Evolutionary conservation across 805 yeast genomes (phyloP).

Genomic region (Sugiyamaella americana): DNA sequence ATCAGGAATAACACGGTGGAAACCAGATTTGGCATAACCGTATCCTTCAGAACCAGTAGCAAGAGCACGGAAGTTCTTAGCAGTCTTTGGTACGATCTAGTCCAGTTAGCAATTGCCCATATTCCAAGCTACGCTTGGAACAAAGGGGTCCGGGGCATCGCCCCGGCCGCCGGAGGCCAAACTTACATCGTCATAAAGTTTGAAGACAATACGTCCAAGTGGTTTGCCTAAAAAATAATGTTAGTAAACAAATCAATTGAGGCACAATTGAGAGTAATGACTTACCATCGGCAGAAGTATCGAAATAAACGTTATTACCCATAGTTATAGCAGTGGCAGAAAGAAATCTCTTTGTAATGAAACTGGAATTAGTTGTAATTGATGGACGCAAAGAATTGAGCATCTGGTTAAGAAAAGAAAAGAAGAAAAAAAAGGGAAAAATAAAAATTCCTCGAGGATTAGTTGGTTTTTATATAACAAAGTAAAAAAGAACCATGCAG

Average conservation of each 20-base stretch:
- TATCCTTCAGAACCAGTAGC: conserved; percentile 93
- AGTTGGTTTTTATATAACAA: background rate
- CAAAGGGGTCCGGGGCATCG: background rate
- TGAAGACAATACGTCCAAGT: conserved; percentile 79
- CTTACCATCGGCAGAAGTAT: conserved; percentile 63
- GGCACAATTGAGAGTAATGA: background rate
- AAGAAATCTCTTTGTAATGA: conserved; percentile 13
- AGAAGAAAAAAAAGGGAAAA: conserved; percentile 3
- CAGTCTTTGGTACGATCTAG: conserved; percentile 74
- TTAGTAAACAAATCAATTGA: background rate
- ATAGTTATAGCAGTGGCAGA: conserved; percentile 24
- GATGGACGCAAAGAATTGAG: conserved; percentile 10
- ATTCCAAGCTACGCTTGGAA: background rate
- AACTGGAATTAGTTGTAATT: background rate
- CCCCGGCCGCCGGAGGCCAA: background rate
- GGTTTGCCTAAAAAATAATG: conserved; percentile 40
- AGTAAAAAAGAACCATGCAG: background rate
- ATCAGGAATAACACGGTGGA: conserved; percentile 96
- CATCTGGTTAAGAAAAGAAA: conserved; percentile 5
- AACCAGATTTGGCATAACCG: conserved; percentile 77
- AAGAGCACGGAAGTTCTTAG: conserved; percentile 92
- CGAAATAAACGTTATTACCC: conserved; percentile 61
- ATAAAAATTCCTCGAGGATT: background rate
- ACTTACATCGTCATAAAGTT: conserved; percentile 72
- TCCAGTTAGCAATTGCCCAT: conserved; percentile 3